Evolutionary conservation across 768 basidiomycete species (phyloP).

Genomic region (Mycena sanguinolenta): DNA sequence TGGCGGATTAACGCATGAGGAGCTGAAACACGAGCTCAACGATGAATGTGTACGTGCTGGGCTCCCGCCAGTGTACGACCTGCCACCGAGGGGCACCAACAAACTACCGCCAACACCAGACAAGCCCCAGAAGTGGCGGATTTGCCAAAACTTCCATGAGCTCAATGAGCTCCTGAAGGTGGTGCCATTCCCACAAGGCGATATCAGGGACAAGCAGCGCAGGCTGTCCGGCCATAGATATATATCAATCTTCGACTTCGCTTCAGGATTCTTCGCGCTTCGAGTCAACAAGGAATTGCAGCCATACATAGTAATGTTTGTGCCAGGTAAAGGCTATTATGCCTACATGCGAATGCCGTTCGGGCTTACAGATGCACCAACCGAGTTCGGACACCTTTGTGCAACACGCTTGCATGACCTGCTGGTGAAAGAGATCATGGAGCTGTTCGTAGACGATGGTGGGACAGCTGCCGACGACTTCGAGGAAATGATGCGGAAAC

Average conservation of each 20-base stretch:
- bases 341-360: conserved; percentile 53
- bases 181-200: conserved; percentile 49
- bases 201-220: conserved; percentile 55
- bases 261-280: conserved; percentile 50
- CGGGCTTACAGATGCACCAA: conserved; percentile 54
- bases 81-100: conserved; percentile 36
- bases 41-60: conserved; percentile 47
- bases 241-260: conserved; percentile 51
- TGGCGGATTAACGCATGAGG: conserved; percentile 46
- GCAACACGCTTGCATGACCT: conserved; percentile 42
- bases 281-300: conserved; percentile 30
- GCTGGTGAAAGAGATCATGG: conserved; percentile 38
- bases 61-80: conserved; percentile 53
- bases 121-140: conserved; percentile 56
- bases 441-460: conserved; percentile 56
- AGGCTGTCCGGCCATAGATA: conserved; percentile 50
- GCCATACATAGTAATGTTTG: conserved; percentile 51
- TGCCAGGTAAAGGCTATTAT: conserved; percentile 53
- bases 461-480: conserved; percentile 48
- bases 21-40: conserved; percentile 51
- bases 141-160: conserved; percentile 54
- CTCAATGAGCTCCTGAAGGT: conserved; percentile 48
- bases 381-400: conserved; percentile 47
- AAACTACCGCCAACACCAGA: no score
- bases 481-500: conserved; percentile 40